Base-by-base conservation (phyloP, 306 rosid genomes). In the Inga oerstediana region DNA sequence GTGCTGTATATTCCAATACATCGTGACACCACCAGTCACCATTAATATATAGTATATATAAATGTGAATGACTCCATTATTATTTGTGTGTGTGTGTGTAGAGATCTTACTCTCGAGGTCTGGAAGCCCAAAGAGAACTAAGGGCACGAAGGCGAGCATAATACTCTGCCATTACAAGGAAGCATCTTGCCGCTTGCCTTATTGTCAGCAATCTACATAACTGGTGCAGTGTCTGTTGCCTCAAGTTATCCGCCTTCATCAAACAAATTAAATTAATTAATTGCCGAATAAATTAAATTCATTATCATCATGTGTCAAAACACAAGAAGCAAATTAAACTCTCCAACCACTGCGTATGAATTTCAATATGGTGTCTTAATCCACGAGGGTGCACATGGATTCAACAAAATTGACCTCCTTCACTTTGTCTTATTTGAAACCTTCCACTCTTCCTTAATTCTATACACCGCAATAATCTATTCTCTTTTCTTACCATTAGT, bases 201-300 rank as follows among this genome's bases (percentile, higher is more conserved):
- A 91, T 74, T 0, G 99, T 97, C 24, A 97, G 41, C 79, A 93
- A 81, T 59, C 94, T 81, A 52, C 92, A 89, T 72, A 97, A 14
- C n/a, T 92, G 99, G 58, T 97, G 97, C 78, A 97, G 95, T 1
- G 90, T 94, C 48, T 92, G 97, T 14, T 94, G 97, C 79, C 99
- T 91, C 90, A 97, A 87, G 74, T 94, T 90, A 82, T 97, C 98
- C 45, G 95, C 99, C 99, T 96, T 61, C 30, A 80, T 84, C 77
- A n/a, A 73, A 2, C 10, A 22, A 19, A 80, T 62, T 66, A 82
- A 82, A 39, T 37, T 37, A 37, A 37, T 39, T 39, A 39, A 39
- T 39, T 37, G 0, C 41, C 41, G 1, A 37, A 37, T 37, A 37
- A 37, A 39, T 6, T 39, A 39, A 39, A 39, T 39, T 39, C 43